Evolutionary conservation across 176 grass and related monocot species (phyloP).

Genomic region (Musa troglodytarum): DNA sequence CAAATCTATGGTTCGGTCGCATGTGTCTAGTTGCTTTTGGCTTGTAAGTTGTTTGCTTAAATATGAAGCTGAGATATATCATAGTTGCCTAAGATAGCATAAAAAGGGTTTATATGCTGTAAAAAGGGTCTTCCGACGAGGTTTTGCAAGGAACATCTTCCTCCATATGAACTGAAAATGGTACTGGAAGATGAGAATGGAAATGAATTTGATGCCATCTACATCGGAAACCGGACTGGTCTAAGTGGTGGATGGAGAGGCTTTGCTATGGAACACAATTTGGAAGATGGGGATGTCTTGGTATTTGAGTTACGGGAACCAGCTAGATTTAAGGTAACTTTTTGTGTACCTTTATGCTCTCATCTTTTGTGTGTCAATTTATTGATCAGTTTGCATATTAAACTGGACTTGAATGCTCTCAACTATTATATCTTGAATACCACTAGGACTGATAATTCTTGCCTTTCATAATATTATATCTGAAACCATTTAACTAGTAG

Average conservation of each 20-base stretch:
- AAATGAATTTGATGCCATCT: constrained; percentile 61
- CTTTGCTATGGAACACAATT: constrained; percentile 66
- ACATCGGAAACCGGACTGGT: constrained; percentile 69
- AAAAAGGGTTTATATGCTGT: neutral
- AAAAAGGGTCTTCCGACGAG: constrained; percentile 58
- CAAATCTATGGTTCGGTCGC: constrained; percentile 83
- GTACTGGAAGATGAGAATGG: constrained; percentile 84
- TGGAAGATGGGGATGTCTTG: constrained; percentile 90
- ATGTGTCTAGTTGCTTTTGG: constrained; percentile 97
- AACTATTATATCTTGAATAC: too few relatives aligned
- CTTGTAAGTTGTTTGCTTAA: constrained; percentile 55
- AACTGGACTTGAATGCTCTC: too few relatives aligned
- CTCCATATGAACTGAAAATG: constrained; percentile 61
- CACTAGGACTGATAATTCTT: too few relatives aligned
- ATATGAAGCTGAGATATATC: neutral
- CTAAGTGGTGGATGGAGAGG: constrained; percentile 96
- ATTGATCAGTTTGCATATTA: neutral
- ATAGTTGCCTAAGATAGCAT: neutral
- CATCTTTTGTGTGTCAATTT: neutral
- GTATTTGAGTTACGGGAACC: constrained; percentile 68
- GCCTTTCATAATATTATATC: too few relatives aligned
- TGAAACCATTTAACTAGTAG: too few relatives aligned
- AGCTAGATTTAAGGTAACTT: constrained; percentile 73
- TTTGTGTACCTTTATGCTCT: neutral
- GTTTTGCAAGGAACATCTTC: constrained; percentile 80